These are phyloP conservation scores for Hemileia vastatrix DNA, from an alignment of 1,284 basidiomycete genomes.

Conservation along the genomic window DNA sequence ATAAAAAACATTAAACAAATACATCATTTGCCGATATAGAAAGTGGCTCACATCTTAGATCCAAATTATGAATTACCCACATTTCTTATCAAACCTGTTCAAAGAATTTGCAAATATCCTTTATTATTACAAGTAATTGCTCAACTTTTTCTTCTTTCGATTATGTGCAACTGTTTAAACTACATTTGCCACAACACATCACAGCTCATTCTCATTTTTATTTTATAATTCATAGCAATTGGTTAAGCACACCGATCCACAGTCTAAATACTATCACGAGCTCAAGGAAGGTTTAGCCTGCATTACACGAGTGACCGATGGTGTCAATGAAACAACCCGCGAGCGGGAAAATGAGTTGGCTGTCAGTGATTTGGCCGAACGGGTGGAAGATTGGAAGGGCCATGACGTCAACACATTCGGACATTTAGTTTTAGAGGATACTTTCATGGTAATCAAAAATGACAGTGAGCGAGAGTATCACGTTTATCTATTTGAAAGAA, in stretches of 20 bases:
- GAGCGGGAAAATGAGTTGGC: slow-evolving; percentile 70
- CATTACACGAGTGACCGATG: slow-evolving; percentile 85
- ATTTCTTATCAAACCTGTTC: slow-evolving; percentile 68
- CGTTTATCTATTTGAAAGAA: slow-evolving; percentile 97
- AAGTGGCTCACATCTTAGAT: slow-evolving; percentile 41
- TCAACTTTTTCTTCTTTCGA: slow-evolving; percentile 6
- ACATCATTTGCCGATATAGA: too few species aligned
- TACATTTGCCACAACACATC: slow-evolving; percentile 1
- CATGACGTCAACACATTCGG: slow-evolving; percentile 92
- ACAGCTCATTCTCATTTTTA: background rate
- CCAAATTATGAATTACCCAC: slow-evolving; percentile 65
- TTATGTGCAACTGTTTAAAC: slow-evolving; percentile 27
- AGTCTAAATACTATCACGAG: slow-evolving; percentile 68
- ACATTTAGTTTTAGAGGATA: slow-evolving; percentile 80
- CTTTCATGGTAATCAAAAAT: slow-evolving; percentile 91
- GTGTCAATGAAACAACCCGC: slow-evolving; percentile 89
- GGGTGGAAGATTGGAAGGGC: slow-evolving; percentile 99
- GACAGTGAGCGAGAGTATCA: slow-evolving; percentile 96
- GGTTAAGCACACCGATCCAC: slow-evolving; percentile 57
- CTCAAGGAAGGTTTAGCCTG: slow-evolving; percentile 72
- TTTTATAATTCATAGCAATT: slow-evolving; percentile 32
- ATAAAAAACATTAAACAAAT: too few species aligned
- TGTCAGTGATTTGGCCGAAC: slow-evolving; percentile 72
- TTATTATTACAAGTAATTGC: slow-evolving; percentile 54
- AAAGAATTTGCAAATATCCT: slow-evolving; percentile 68